Conservation (phyloP, 345 rosid species). For the Eutrema heterophyllum region DNA sequence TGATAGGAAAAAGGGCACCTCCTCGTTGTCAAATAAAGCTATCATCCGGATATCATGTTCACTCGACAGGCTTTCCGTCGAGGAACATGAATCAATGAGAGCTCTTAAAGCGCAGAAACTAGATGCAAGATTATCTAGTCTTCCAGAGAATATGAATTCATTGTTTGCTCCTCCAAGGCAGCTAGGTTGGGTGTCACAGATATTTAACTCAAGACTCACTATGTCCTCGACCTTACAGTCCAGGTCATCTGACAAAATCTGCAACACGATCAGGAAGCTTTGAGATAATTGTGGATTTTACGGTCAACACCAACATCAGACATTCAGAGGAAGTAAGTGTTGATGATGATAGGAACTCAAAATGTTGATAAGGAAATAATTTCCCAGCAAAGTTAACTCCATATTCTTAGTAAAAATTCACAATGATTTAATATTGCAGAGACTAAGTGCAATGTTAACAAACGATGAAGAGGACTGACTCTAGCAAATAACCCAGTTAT, state of each 20-base stretch:
- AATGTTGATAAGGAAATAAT: background rate
- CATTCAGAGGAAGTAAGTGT: background rate
- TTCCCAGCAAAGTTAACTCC: background rate
- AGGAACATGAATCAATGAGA: slow-evolving; percentile 66
- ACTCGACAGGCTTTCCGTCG: slow-evolving; percentile 47
- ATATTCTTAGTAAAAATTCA: background rate
- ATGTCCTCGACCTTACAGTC: slow-evolving; percentile 63
- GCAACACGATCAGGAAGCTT: slow-evolving; percentile 11
- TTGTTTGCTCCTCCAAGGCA: slow-evolving; percentile 92
- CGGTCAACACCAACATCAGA: background rate
- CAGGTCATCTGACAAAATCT: slow-evolving; percentile 74
- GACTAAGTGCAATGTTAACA: background rate
- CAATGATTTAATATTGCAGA: background rate
- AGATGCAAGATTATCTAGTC: slow-evolving; percentile 92
- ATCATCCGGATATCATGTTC: slow-evolving; percentile 77
- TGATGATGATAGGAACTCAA: background rate
- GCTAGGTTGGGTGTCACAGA: slow-evolving; percentile 95
- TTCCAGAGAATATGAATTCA: slow-evolving; percentile 92
- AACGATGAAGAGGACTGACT: background rate
- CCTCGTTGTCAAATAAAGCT: slow-evolving; percentile 95
- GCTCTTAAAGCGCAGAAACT: slow-evolving; percentile 89
- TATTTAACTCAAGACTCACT: slow-evolving; percentile 75
- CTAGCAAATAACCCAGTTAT: background rate
- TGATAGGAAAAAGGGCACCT: slow-evolving; percentile 46
- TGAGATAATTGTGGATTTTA: background rate